Base-by-base conservation (phyloP, 768 basidiomycete species). In the Boletus rufocinnamomeus region DNA sequence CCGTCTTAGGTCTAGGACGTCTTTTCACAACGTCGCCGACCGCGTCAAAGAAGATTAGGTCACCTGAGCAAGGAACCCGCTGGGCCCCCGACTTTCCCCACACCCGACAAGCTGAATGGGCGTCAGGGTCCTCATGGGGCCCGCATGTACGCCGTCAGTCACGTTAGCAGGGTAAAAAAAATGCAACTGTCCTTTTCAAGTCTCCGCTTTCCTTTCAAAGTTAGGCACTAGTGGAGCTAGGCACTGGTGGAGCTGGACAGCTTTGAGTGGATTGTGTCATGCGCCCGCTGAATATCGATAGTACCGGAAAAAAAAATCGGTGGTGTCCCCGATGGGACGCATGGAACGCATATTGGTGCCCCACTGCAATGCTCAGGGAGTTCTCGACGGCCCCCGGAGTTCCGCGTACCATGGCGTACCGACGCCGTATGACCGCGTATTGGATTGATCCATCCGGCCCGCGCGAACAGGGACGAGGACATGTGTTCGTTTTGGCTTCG, bases 121-220 rank as follows among this genome's bases (percentile, higher is more conserved):
- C 23, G 23, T 48, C 48, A 58, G 59, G 50, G 46, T 58, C 46
- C 49, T 13, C 5, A 23, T 51, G 41, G 52, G 34, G 38, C 27
- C 49, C 43, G 23, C 47, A 45, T 19, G 49, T 34, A 54, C 34
- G 58, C 50, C 63, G 48, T 54, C 19, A 32, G 34, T 70, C 68
- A 70, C 61, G 61, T 70, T 53, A 56, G 44, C 57, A 45, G 16
- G 28, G 51, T 32, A 25, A 45, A 48, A 28, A 48, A 45, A 16
- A 23, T 32, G 17, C 21, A 43, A 25, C 28, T 16, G 28, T 37
- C 25, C 50, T 28, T 38, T 41, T 23, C 37, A 27, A 40, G 34
- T 34, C 19, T 37, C 16, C 32, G 9, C 27, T 53, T 54, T 44
- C 38, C 49, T 35, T 52, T 56, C 51, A 56, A 34, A 51, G 19